Percentiles rank a stretch among this genome's conserved stretches.
These are phyloP conservation scores for Didymella lethalis DNA, from an alignment of 2,329 filamentous ascomycete species.

Conservation along the genomic window DNA sequence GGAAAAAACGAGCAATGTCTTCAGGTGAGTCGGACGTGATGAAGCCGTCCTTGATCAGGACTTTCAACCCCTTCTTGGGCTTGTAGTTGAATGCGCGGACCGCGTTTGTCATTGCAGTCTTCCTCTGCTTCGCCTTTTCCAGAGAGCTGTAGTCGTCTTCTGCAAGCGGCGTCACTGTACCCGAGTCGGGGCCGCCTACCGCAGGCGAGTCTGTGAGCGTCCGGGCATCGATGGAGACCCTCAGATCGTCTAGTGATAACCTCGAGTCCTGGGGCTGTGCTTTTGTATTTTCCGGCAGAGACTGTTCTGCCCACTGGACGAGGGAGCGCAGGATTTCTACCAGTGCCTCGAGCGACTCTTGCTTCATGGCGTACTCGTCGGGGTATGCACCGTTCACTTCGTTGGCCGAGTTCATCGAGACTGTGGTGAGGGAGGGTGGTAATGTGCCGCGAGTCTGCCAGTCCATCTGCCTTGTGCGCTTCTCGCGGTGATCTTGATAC, in stretches of 20 bases:
- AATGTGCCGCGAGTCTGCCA: conserved; percentile 89
- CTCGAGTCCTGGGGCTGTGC: conserved; percentile 55
- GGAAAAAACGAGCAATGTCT: conserved; percentile 84
- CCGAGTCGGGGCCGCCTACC: conserved; percentile 57
- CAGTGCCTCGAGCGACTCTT: conserved; percentile 84
- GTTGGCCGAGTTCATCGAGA: conserved; percentile 67
- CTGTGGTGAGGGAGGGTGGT: conserved; percentile 84
- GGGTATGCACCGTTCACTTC: conserved; percentile 76
- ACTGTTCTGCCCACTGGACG: conserved; percentile 88
- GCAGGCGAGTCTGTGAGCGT: conserved; percentile 68
- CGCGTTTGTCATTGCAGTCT: conserved; percentile 89
- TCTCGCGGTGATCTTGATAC: conserved; percentile 80
- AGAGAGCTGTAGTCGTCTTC: conserved; percentile 94
- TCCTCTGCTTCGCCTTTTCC: conserved; percentile 93
- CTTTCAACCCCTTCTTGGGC: conserved; percentile 90
- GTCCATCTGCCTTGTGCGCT: conserved; percentile 68
- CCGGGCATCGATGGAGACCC: conserved; percentile 79
- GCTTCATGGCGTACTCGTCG: conserved; percentile 89
- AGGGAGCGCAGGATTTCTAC: conserved; percentile 89
- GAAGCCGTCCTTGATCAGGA: conserved; percentile 83
- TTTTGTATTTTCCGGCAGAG: conserved; percentile 59
- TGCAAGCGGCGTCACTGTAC: conserved; percentile 53
- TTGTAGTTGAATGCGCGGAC: conserved; percentile 97
- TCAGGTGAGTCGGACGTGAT: conserved; percentile 79
- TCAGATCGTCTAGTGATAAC: conserved; percentile 65